Conservation (phyloP, 2,329 filamentous ascomycete genomes). For the Trichophaea hybrida region DNA sequence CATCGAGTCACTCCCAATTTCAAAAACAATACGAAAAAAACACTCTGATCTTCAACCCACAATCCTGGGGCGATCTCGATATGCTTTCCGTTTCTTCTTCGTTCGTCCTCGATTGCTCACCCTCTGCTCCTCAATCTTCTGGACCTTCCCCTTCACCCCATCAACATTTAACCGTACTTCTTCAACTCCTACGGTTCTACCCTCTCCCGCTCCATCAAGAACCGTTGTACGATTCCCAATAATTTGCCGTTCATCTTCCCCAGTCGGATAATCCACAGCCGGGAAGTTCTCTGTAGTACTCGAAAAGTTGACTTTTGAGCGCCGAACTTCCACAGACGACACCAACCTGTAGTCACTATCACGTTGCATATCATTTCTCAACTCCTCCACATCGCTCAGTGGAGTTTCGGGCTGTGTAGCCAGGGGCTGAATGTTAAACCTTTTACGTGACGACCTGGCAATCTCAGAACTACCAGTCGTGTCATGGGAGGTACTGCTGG, state of each 20-base stretch:
- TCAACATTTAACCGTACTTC: background rate
- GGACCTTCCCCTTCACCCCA: background rate
- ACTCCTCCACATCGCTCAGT: background rate
- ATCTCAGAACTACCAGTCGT: background rate
- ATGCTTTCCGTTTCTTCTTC: background rate
- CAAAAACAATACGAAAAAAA: background rate
- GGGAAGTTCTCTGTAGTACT: background rate
- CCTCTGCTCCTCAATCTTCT: background rate
- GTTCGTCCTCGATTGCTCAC: background rate
- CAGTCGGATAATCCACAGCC: background rate
- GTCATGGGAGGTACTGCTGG: background rate
- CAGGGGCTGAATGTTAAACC: background rate
- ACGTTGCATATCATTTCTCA: background rate
- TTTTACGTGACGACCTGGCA: background rate
- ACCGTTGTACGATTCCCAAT: background rate
- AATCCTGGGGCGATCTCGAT: slow-evolving; percentile 1
- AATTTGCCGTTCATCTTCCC: background rate
- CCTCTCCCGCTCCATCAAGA: background rate
- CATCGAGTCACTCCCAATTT: too few relatives aligned
- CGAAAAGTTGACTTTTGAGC: background rate
- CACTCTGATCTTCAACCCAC: background rate
- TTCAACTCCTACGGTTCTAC: background rate
- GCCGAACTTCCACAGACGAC: background rate
- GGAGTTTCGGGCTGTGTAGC: background rate
- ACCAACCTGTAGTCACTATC: background rate